These are phyloP conservation scores for Thraustochytrium sp. DNA, from an alignment of 352 stramenopile species.

Conservation along the genomic window DNA sequence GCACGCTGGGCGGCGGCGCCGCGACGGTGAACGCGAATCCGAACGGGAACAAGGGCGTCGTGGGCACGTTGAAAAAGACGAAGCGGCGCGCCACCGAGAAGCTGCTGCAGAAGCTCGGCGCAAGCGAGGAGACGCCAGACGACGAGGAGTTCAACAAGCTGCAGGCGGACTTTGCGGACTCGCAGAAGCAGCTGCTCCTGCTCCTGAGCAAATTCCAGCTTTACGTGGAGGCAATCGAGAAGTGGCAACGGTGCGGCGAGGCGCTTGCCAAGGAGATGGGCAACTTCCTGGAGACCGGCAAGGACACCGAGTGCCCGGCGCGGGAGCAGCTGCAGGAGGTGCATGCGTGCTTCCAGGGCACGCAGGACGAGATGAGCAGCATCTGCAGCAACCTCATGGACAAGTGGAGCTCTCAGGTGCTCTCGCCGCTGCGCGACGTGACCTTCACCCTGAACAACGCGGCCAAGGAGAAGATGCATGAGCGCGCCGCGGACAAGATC, in stretches of 20 bases:
- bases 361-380: neutral
- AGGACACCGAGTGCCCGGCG: neutral
- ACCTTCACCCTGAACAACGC: neutral
- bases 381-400: neutral
- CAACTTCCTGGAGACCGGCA: neutral
- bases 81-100: constrained; percentile 32
- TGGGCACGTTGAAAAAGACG: constrained; percentile 25
- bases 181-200: neutral
- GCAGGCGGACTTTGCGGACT: constrained; percentile 7
- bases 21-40: neutral
- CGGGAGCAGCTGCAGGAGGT: neutral
- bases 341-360: neutral
- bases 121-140: neutral
- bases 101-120: constrained; percentile 17
- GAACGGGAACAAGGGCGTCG: neutral
- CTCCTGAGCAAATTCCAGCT: constrained; percentile 37
- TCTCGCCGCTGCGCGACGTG: constrained; percentile 17
- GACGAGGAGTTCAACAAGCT: constrained; percentile 24
- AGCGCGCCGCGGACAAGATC: constrained; percentile 19
- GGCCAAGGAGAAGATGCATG: neutral
- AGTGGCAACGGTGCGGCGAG: constrained; percentile 31
- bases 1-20: neutral
- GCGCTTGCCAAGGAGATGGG: neutral
- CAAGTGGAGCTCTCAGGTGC: constrained; percentile 6
- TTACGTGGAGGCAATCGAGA: constrained; percentile 22